Evolutionary conservation across 1,284 basidiomycete species (phyloP).

Genomic region (Erythrobasidium hasegawianum): DNA sequence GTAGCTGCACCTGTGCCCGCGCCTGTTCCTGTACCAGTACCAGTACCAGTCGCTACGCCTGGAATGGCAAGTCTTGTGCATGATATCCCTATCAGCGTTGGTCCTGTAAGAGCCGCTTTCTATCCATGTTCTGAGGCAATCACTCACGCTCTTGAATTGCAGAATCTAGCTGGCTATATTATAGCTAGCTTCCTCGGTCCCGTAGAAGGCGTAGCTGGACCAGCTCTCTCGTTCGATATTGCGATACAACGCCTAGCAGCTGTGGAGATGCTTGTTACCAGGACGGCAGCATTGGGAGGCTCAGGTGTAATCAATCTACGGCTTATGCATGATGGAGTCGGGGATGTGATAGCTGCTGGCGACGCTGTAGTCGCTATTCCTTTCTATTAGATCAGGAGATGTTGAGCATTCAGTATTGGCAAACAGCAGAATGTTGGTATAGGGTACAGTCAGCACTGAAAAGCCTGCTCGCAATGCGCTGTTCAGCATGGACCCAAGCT

Average conservation of each 20-base stretch:
- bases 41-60: conserved; percentile 5
- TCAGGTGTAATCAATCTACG: conserved; percentile 27
- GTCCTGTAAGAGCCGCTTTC: conserved; percentile 18
- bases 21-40: not conserved
- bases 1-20: conserved; percentile 5
- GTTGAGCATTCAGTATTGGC: not conserved
- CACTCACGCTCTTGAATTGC: too few relatives aligned
- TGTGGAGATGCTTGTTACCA: conserved; percentile 20
- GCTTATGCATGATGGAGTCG: conserved; percentile 7
- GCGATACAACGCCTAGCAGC: conserved; percentile 28
- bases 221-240: conserved; percentile 11
- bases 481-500: too few relatives aligned
- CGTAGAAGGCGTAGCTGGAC: conserved; percentile 12
- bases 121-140: too few relatives aligned
- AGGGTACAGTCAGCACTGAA: too few relatives aligned
- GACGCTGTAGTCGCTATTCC: conserved; percentile 24
- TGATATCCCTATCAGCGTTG: conserved; percentile 26
- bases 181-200: conserved; percentile 16
- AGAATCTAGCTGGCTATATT: conserved; percentile 18
- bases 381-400: not conserved
- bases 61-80: conserved; percentile 21
- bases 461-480: too few relatives aligned
- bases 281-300: conserved; percentile 18
- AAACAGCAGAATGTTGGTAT: too few relatives aligned
- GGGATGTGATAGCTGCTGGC: conserved; percentile 18